Evolutionary conservation across 441 rosid genomes (phyloP).

Genomic region (Bocquillonia castaneifolia): DNA sequence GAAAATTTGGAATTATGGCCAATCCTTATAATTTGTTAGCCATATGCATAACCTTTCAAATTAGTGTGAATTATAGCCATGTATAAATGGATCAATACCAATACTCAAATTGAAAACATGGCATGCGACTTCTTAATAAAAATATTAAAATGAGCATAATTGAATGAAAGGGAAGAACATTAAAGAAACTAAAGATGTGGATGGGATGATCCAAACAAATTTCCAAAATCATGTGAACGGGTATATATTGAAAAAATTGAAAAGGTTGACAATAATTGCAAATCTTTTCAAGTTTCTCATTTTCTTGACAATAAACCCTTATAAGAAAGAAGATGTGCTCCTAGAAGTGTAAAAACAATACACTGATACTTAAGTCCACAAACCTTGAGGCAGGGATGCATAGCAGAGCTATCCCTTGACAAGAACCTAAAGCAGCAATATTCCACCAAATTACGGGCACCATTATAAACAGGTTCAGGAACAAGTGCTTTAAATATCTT

Average conservation of each 20-base stretch:
- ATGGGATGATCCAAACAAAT: background rate
- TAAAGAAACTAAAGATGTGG: background rate
- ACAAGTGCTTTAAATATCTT: constrained; percentile 82
- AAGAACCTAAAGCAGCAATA: constrained; percentile 93
- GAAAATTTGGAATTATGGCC: background rate
- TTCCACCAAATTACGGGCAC: constrained; percentile 79
- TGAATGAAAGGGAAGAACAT: background rate
- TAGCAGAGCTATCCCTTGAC: constrained; percentile 69
- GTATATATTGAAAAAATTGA: no score
- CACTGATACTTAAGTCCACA: constrained; percentile 8
- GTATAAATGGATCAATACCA: background rate
- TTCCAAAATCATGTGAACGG: no score
- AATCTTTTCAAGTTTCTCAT: no score
- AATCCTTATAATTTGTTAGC: background rate
- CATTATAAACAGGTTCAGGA: constrained; percentile 46
- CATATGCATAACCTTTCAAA: background rate
- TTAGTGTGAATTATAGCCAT: background rate
- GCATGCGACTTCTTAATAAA: background rate
- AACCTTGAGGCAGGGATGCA: constrained; percentile 90
- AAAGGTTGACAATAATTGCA: no score
- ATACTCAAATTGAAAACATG: background rate
- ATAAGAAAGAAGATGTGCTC: background rate
- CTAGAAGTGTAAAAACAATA: constrained; percentile 1
- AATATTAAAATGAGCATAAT: background rate
- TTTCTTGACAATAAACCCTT: background rate